Evolutionary conservation across 1,284 basidiomycete genomes (phyloP), one percentile per base, ranked within the genome.

Genomic region (Dichomitus squalens): DNA sequence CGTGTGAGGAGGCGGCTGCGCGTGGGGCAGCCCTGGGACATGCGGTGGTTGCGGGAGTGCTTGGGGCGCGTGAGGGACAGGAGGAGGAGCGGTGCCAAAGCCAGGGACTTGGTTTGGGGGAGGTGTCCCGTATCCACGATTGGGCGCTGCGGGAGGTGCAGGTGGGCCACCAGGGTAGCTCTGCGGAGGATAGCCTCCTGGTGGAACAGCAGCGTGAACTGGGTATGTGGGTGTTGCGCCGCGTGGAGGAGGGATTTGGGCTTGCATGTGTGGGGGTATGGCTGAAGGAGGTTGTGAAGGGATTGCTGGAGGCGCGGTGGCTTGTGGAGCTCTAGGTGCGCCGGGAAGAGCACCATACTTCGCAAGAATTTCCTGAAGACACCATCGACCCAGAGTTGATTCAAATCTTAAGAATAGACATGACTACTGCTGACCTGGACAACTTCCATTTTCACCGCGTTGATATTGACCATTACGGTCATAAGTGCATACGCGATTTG

Each of bases 401-500:
- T 16, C 34, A 27, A 16, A 41, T 11, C 43, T 8, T 35, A 38
- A 59, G 11, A 11, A 55, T 43, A 7, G n/a, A 4, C 7, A 18
- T 14, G 14, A 27, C 25, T 20, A 40, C 21, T 40, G 43, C 65
- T 27, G 63, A 89, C 89, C 75, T 89, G 86, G 55, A 90, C 82
- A 7, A 88, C 86, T 41, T 90, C 86, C 52, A 87, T 76, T 56
- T 89, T 84, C 36, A 92, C 79, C 0, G 87, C 86, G 55, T 86
- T 85, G 73, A 92, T 82, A 58, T 82, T 84, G 16, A 88, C 86
- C 87, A 92, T 89, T 38, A 90, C 80, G 1, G 80, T 79, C 58
- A 91, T 86, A 1, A 92, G 74, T 1, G 87, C 87, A 70, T 89
- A 90, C 0, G 88, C 84, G 57, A 92, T 89, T 54, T 84, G 83